Evolutionary conservation across 169 alveolate genomes (phyloP).

Genomic region (Cryptosporidium muris): DNA sequence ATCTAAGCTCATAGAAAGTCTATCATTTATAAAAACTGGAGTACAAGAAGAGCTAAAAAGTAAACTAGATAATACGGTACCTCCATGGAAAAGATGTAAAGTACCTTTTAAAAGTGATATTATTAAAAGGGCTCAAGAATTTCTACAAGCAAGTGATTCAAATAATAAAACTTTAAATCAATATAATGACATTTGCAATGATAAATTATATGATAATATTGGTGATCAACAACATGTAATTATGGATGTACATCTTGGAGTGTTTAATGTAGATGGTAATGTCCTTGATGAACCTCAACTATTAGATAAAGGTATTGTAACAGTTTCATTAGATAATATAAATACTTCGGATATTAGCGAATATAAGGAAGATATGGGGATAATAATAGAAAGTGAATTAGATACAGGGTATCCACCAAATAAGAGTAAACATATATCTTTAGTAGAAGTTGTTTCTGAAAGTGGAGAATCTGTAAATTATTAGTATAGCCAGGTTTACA

Average conservation of each 20-base stretch:
- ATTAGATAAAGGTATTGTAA: constrained; percentile 1
- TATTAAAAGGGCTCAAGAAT: constrained; percentile 25
- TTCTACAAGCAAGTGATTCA: constrained; percentile 26
- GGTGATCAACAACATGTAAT: constrained; percentile 8
- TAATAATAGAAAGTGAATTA: too few relatives aligned
- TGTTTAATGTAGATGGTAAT: constrained; percentile 43
- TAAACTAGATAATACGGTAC: background rate
- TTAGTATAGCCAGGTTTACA: too few relatives aligned
- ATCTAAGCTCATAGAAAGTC: background rate
- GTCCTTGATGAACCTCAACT: constrained; percentile 15
- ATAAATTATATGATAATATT: background rate
- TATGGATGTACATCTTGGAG: constrained; percentile 67
- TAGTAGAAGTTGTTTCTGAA: too few relatives aligned
- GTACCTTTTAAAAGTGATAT: background rate
- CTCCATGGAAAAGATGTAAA: constrained; percentile 59
- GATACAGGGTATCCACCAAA: too few relatives aligned
- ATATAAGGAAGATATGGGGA: too few relatives aligned
- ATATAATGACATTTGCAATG: background rate
- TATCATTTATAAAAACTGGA: background rate
- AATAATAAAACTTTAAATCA: too few relatives aligned
- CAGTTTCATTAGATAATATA: constrained; percentile 11
- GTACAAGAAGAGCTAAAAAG: background rate
- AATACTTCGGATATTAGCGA: too few relatives aligned
- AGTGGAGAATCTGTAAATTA: too few relatives aligned
- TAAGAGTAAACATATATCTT: too few relatives aligned